Evolutionary conservation across 768 basidiomycete species (phyloP), one percentile per base, ranked within the genome.

Genomic region (Tylopilus felleus): DNA sequence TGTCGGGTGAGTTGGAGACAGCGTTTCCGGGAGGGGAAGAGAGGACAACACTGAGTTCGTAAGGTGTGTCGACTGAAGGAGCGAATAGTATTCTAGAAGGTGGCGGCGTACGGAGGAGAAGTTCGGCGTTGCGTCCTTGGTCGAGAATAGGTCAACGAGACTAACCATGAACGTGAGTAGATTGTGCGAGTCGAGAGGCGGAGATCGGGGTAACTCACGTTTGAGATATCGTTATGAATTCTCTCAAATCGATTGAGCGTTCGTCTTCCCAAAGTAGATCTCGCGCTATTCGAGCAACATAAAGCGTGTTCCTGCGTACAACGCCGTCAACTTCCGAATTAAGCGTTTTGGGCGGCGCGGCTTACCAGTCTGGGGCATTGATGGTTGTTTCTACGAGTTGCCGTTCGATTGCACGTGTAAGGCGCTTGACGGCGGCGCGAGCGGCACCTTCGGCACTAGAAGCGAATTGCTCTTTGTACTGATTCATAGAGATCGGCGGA

Each of bases 331-430:
- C 47, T 53, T 61, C 61, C 23, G 47, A 17, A 47, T 58, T 22
- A 33, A 39, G 35, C 56, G 19, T 55, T n/a, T 40, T 40, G 39
- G 39, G 56, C 51, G 35, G 38, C 2, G 43, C 33, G 38, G 77
- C 80, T 52, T 77, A 93, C 95, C 97, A 99, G 70, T 98, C 92
- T 29, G 90, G 86, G 13, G 93, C 90, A 66, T 99, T 98, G 54
- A 98, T 81, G 8, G 90, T 97, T 35, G 86, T 74, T 69, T 83
- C 81, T 22, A 85, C 68, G 56, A 99, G 74, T 64, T 84, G 83
- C 12, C 68, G 67, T 70, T 92, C 86, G 51, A 98, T 85, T 23
- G 75, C 71, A 52, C 79, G 81, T 25, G 95, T 95, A 53, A 99
- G 75, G 55, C 83, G 78, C 75, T 98, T 98, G 60, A 92, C 95